Evolutionary conservation across 805 yeast genomes (phyloP), one percentile per base, ranked within the genome.

Genomic region (Limtongia smithiae): DNA sequence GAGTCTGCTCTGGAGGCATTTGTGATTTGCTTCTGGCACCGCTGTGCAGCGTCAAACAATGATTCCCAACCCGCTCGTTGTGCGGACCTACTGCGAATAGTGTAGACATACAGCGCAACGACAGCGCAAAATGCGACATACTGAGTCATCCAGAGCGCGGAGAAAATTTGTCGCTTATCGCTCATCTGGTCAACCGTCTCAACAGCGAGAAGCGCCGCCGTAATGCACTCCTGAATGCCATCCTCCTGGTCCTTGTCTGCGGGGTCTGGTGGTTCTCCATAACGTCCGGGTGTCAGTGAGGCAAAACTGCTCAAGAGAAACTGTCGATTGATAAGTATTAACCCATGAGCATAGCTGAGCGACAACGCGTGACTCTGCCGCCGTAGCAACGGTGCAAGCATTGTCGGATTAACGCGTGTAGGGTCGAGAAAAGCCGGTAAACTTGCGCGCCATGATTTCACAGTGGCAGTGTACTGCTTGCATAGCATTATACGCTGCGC

Each of bases 71-170:
- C 28, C n/a, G 12, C 44, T 15, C 37, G 17, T 11, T 22, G 31
- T 17, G 33, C 48, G n/a, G 51, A 30, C 8, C 45, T 27, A 15
- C 45, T 21, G n/a, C 54, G 38, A 30, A 52, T 50, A 24, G 41
- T 20, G 25, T 49, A 46, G 30, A 52, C 48, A 35, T 49, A 52
- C 18, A 52, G 37, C 21, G 38, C 54, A 3, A 52, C 54, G 15
- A 52, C 54, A 12, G 57, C 21, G 21, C 57, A 52, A 42, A 52
- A 52, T 21, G 48, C 44, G 15, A 50, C 57, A 22, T 52, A 52
- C 37, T 52, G 57, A 6, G 57, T 52, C 25, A 52, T 45, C 57
- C 57, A 52, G 15, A 49, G 41, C n/a, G 54, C 48, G 6, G 57
- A 28, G 21, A 30, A 45, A 3, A 50, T 40, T 22, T 52, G 54